phyloP scores from a whole-genome alignment of 1,284 basidiomycete species.

The Ceratobasidium sp. region DNA sequence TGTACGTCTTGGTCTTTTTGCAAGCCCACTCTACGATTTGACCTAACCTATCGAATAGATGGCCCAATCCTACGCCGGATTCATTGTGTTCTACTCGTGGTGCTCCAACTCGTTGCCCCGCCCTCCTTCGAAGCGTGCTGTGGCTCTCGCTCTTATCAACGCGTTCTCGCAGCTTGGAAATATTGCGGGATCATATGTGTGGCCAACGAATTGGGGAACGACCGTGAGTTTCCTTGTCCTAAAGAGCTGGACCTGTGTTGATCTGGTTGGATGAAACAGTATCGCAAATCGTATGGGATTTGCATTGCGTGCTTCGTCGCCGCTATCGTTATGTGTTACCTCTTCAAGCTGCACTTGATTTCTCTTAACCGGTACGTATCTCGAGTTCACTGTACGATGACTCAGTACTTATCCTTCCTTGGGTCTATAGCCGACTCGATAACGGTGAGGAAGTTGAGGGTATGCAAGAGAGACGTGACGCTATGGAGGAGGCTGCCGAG shows the following conservation, averaged over 20 bases:
- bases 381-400: conserved; percentile 59
- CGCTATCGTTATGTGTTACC: conserved; percentile 67
- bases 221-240: conserved; percentile 45
- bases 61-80: conserved; percentile 79
- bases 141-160: conserved; percentile 80
- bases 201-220: conserved; percentile 61
- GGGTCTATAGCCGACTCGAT: conserved; percentile 18
- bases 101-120: conserved; percentile 75
- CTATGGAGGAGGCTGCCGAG: conserved; percentile 45
- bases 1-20: conserved; percentile 52
- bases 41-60: conserved; percentile 68
- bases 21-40: conserved; percentile 14
- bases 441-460: conserved; percentile 41
- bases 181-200: conserved; percentile 78
- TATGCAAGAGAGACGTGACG: conserved; percentile 41
- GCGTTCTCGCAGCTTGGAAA: conserved; percentile 81
- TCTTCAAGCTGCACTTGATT: conserved; percentile 67
- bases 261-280: conserved; percentile 46
- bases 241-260: not conserved
- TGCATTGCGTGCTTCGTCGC: conserved; percentile 62
- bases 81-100: conserved; percentile 80
- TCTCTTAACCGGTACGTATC: conserved; percentile 65
- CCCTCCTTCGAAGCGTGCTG: conserved; percentile 80
- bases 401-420: not conserved
- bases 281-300: conserved; percentile 63